Evolutionary conservation across 768 basidiomycete species (phyloP).

Genomic region (Tricholomella constricta): DNA sequence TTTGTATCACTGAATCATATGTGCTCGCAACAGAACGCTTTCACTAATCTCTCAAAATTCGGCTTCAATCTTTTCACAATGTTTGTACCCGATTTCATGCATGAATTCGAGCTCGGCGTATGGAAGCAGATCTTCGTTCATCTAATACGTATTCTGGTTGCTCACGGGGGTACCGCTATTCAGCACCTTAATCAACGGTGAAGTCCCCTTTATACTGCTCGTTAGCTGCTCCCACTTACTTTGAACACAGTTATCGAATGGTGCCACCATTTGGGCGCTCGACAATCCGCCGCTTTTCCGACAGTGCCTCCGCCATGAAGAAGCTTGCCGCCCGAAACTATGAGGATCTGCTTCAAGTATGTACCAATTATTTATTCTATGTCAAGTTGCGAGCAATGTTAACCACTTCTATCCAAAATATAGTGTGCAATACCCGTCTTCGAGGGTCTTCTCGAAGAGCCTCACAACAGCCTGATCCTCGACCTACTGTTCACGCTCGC

Average conservation of each 20-base stretch:
- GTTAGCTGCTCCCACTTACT: background rate
- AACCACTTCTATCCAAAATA: background rate
- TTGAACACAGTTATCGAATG: conserved; percentile 1
- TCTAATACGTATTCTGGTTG: conserved; percentile 22
- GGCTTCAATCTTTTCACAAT: conserved; percentile 14
- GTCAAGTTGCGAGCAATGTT: background rate
- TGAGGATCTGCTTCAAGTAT: conserved; percentile 33
- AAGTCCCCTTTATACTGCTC: background rate
- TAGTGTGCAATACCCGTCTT: conserved; percentile 15
- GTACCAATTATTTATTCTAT: background rate
- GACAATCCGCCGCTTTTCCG: conserved; percentile 24
- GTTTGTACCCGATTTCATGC: conserved; percentile 24
- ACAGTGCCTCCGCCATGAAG: conserved; percentile 23
- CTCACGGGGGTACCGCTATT: conserved; percentile 6
- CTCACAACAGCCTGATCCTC: conserved; percentile 18
- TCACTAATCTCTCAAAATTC: background rate
- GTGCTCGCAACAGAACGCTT: background rate
- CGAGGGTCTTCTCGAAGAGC: conserved; percentile 10
- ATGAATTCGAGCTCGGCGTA: conserved; percentile 30
- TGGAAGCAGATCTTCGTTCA: conserved; percentile 27
- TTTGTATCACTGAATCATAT: background rate
- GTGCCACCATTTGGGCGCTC: conserved; percentile 16
- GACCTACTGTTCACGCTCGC: conserved; percentile 19
- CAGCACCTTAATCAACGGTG: conserved; percentile 18
- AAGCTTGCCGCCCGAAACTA: conserved; percentile 28